These are phyloP conservation scores for Aurifilum marmelostoma DNA, from an alignment of 2,329 filamentous ascomycete species.

Conservation along the genomic window DNA sequence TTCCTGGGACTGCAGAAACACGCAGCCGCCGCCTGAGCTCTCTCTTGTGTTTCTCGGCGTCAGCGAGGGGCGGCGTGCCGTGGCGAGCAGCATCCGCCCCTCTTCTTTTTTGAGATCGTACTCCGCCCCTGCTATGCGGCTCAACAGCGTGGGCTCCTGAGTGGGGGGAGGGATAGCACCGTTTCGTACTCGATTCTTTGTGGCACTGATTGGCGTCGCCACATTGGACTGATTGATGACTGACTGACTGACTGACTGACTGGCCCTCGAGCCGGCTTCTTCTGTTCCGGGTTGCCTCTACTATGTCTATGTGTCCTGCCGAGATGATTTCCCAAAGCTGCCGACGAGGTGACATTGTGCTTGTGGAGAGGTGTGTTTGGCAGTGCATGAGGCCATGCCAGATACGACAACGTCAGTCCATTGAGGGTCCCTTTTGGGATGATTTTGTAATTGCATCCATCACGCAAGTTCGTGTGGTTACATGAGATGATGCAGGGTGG, in stretches of 20 bases:
- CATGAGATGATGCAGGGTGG: not conserved
- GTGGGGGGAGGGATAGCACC: not conserved
- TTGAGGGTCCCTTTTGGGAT: not conserved
- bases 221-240: not conserved
- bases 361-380: not conserved
- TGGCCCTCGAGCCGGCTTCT: not conserved
- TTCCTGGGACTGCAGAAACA: not conserved
- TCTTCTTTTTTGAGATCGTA: not conserved
- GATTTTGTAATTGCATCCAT: not conserved
- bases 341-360: not conserved
- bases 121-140: constrained; percentile 4
- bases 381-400: not conserved
- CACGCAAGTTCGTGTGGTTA: not conserved
- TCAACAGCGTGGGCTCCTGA: not conserved
- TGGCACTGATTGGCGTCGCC: constrained; percentile 1
- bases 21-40: not conserved
- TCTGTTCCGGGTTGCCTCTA: not conserved
- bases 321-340: not conserved
- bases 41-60: not conserved
- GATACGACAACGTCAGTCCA: not conserved
- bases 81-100: not conserved
- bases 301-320: not conserved
- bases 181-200: not conserved
- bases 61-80: not conserved
- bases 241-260: not conserved